Base-by-base conservation (phyloP, 352 stramenopile species). In the Phytophthora fragariae region DNA sequence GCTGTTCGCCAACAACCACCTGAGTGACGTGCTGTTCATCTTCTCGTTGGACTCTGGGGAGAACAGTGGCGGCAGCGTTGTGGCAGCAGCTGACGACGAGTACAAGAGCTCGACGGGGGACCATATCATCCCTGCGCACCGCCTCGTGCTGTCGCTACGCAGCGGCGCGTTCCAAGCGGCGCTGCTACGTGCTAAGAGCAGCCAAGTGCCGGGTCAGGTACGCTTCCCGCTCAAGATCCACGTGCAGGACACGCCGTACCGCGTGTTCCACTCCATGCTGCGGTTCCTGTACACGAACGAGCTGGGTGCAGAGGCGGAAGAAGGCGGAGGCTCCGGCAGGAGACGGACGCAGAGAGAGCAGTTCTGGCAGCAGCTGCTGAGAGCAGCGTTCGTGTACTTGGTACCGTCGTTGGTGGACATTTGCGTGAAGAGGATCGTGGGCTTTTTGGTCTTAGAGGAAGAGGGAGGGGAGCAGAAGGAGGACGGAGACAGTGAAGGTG, bases 211-310 rank as follows among this genome's bases (percentile, higher is more conserved):
- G 6, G 80, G 80, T 11, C 83, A 92, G 65, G 80, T 95, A 50
- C 84, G 87, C 7, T 94, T 96, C 35, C 89, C 88, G 12, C 76
- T 96, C 33, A 93, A 93, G 65, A 93, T 96, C 53, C 66, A 93
- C 73, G 78, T 96, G 17, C 82, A 94, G 57, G 88, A 96, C 70
- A 96, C 89, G n/a, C 67, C 89, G 12, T 93, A 90, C 49, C 73
- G 64, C 11, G 83, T 92, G 5, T 95, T 96, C 72, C 83, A 86
- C 21, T 79, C 82, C 46, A 58, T 96, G 56, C 65, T 96, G 46
- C 68, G 80, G 27, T 96, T 88, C 57, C 62, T 96, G 29, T 96
- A 96, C 75, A 92, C 85, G n/a, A 91, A 91, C 53, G 80, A 95
- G 37, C 68, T 92, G 35, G 56, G 37, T 2, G 29, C 44, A 49